Percentiles rank a stretch among this genome's conserved stretches.
Evolutionary conservation across 768 basidiomycete species (phyloP).

Genomic region (Lactifluus rugatus): DNA sequence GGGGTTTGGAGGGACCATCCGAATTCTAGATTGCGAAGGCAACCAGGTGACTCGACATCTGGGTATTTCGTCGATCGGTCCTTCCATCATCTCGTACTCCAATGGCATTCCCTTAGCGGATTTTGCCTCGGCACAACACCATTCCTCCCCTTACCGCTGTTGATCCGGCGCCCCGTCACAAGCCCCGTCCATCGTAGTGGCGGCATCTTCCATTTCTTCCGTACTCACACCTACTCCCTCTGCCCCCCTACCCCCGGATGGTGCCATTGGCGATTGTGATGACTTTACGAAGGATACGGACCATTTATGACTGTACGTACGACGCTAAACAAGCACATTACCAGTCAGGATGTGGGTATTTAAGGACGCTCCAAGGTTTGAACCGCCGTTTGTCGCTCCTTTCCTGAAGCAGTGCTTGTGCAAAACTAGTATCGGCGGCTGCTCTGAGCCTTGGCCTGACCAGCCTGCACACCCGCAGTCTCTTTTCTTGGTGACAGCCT

Average conservation of each 20-base stretch:
- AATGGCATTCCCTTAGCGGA: conserved; percentile 18
- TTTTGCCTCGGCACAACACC: conserved; percentile 10
- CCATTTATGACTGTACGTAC: conserved; percentile 20
- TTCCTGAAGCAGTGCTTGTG: neutral
- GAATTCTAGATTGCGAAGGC: conserved; percentile 23
- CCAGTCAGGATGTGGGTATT: conserved; percentile 1
- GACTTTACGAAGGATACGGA: conserved; percentile 20
- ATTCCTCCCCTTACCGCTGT: conserved; percentile 13
- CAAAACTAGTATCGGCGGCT: neutral
- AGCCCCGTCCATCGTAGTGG: conserved; percentile 11
- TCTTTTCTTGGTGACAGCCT: conserved; percentile 12
- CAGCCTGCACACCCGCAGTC: neutral
- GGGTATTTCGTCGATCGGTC: conserved; percentile 25
- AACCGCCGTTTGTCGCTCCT: neutral
- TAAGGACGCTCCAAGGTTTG: conserved; percentile 3
- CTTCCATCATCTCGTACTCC: conserved; percentile 21
- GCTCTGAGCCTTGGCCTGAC: neutral
- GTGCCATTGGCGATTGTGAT: conserved; percentile 12
- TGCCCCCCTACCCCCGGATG: conserved; percentile 7
- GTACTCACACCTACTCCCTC: conserved; percentile 9
- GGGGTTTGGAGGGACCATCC: conserved; percentile 29
- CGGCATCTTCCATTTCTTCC: conserved; percentile 14
- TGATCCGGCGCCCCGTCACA: conserved; percentile 16
- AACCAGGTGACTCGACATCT: conserved; percentile 19
- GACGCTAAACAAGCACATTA: conserved; percentile 13